phyloP scores from a whole-genome alignment of 108 stramenopile species.

The Nitzschia palea region DNA sequence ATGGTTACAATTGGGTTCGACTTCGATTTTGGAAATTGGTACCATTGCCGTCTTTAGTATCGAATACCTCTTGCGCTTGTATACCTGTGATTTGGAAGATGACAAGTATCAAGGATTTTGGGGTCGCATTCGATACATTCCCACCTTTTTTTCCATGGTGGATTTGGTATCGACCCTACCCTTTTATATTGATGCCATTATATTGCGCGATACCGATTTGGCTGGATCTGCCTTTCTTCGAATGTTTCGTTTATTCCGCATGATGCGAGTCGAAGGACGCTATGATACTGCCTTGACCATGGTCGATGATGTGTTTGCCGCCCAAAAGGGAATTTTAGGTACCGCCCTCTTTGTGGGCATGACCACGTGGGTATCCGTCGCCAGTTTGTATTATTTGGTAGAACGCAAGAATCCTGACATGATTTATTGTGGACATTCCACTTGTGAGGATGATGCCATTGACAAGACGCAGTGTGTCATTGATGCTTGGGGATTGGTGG shows the following conservation, averaged over 20 bases:
- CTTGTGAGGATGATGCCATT: constrained; percentile 42
- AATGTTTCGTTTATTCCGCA: constrained; percentile 89
- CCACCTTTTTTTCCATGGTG: constrained; percentile 71
- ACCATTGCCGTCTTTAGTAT: constrained; percentile 75
- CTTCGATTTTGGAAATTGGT: constrained; percentile 60
- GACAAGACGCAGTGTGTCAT: constrained; percentile 65
- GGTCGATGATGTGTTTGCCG: constrained; percentile 79
- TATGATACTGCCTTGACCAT: constrained; percentile 76
- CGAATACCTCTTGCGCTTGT: constrained; percentile 80
- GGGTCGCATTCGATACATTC: constrained; percentile 55
- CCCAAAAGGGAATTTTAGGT: constrained; percentile 67
- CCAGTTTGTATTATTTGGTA: constrained; percentile 80
- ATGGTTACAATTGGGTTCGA: constrained; percentile 59
- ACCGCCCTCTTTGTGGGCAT: constrained; percentile 84
- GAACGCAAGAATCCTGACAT: constrained; percentile 76
- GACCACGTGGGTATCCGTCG: constrained; percentile 80
- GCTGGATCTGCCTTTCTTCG: constrained; percentile 76
- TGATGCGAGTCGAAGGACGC: constrained; percentile 89
- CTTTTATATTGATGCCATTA: constrained; percentile 85
- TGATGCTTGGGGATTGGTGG: constrained; percentile 68
- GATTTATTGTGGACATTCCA: constrained; percentile 78
- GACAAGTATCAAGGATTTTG: constrained; percentile 37
- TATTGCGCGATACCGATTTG: constrained; percentile 55
- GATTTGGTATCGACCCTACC: constrained; percentile 87
- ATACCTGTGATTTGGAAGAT: constrained; percentile 59